Conservation (phyloP, 495 filamentous ascomycete genomes). For the Aspergillus ostianus region DNA sequence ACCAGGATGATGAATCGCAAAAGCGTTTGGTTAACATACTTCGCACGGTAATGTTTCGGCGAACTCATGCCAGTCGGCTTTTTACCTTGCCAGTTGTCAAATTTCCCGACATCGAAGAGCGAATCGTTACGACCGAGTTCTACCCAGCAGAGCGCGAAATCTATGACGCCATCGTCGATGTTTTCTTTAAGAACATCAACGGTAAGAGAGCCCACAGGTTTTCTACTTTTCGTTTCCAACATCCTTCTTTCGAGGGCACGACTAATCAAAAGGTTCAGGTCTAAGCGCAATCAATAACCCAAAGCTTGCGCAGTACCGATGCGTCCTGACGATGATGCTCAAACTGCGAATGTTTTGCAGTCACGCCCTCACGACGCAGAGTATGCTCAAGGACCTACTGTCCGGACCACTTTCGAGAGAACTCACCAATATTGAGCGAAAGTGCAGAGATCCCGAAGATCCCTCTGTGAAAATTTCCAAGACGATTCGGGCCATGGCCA, state of each 20-base stretch:
- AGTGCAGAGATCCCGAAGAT: background rate
- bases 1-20: slow-evolving; percentile 23
- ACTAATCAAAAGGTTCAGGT: too few relatives aligned
- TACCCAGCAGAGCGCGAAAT: slow-evolving; percentile 47
- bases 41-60: slow-evolving; percentile 47
- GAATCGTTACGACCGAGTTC: slow-evolving; percentile 39
- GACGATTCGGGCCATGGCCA: slow-evolving; percentile 4
- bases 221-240: too few relatives aligned
- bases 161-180: slow-evolving; percentile 42
- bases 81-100: slow-evolving; percentile 55
- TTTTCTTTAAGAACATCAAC: slow-evolving; percentile 38
- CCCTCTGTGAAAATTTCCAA: slow-evolving; percentile 15
- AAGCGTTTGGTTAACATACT: slow-evolving; percentile 41
- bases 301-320: slow-evolving; percentile 18
- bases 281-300: background rate
- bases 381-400: slow-evolving; percentile 41
- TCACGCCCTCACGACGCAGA: slow-evolving; percentile 50
- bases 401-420: slow-evolving; percentile 37
- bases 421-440: slow-evolving; percentile 21
- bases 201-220: too few relatives aligned
- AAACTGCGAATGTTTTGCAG: slow-evolving; percentile 51
- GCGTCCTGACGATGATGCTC: slow-evolving; percentile 39
- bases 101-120: slow-evolving; percentile 44
- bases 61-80: slow-evolving; percentile 51
- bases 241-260: too few relatives aligned